Evolutionary conservation across 1,284 basidiomycete genomes (phyloP), one percentile per base, ranked within the genome.

Genomic region (Coniferiporia sulphurascens): DNA sequence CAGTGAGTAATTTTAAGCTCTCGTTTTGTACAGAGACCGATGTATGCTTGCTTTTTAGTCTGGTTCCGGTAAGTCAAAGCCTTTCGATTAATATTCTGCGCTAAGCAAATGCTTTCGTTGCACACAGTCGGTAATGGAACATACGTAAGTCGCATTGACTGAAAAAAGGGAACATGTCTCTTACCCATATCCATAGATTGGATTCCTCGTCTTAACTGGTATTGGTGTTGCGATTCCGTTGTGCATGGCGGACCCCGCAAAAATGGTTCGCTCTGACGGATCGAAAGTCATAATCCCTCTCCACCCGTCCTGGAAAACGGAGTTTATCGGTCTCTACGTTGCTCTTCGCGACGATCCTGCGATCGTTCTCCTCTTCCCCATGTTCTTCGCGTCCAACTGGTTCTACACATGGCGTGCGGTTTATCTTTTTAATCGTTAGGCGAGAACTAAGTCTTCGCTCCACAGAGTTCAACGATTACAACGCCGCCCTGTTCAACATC

Each of bases 321-420:
- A 74, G 60, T 69, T 75, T 34, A 51, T 67, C 44, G 70, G 66
- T 19, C 62, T 75, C 21, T 76, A 69, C 54, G 41, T 72, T 32
- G 71, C 74, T 0, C 67, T 75, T 17, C 66, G 63, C 51, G 65
- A 69, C 0, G 74, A 75, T 60, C 74, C 74, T 9, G 66, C 66
- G 62, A 70, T 75, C 35, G 0, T 76, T 9, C 56, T 76, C 12
- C 66, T 76, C 44, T 75, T 75, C 60, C 74, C 74, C 7, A 69
- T 75, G 66, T 75, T 75, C 65, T 69, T 74, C 49, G 66, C 71
- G 12, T 67, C 71, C 61, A 75, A 76, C 60, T 76, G 72, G 64
- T 73, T 71, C 65, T 74, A 73, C 58, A 70, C 74, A 21, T 76
- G 74, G 74, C 71, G 59, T 63, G 48, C 21, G 61, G 55, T 43